Conservation (phyloP, 106 monocot species). For the Ottelia alismoides region DNA sequence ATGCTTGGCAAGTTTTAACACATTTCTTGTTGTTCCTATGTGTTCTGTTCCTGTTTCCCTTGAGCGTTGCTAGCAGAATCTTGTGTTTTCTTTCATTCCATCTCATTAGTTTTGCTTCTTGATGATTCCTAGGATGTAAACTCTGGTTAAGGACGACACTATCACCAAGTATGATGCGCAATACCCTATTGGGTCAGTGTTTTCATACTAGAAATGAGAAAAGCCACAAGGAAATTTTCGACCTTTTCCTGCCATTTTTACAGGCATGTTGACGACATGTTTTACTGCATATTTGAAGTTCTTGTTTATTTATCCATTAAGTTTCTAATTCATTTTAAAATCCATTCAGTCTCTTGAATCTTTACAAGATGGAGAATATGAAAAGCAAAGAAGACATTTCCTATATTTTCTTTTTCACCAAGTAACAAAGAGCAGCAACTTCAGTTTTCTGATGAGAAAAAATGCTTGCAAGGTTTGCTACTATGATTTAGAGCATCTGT, state of each 20-base stretch:
- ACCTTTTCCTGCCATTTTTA: conserved; percentile 88
- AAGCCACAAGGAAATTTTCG: conserved; percentile 98
- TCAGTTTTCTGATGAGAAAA: conserved; percentile 85
- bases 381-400: conserved; percentile 94
- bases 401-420: conserved; percentile 98
- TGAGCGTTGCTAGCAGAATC: no score
- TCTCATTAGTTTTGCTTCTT: no score
- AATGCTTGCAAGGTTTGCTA: conserved; percentile 76
- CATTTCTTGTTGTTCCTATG: no score
- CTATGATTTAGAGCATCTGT: background rate
- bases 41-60: no score
- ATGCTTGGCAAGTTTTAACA: conserved; percentile 87
- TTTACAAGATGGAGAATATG: conserved; percentile 96
- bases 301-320: no score
- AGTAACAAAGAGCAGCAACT: conserved; percentile 92
- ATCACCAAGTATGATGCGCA: conserved; percentile 93
- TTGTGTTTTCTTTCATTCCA: no score
- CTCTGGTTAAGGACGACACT: conserved; percentile 89
- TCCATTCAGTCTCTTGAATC: conserved; percentile 98
- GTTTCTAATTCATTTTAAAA: no score
- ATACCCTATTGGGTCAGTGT: conserved; percentile 97
- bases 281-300: no score
- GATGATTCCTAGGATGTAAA: conserved; percentile 99
- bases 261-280: no score
- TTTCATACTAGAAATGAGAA: conserved; percentile 93